Base-by-base conservation (phyloP, 306 rosid species). In the Hippophae rhamnoides region DNA sequence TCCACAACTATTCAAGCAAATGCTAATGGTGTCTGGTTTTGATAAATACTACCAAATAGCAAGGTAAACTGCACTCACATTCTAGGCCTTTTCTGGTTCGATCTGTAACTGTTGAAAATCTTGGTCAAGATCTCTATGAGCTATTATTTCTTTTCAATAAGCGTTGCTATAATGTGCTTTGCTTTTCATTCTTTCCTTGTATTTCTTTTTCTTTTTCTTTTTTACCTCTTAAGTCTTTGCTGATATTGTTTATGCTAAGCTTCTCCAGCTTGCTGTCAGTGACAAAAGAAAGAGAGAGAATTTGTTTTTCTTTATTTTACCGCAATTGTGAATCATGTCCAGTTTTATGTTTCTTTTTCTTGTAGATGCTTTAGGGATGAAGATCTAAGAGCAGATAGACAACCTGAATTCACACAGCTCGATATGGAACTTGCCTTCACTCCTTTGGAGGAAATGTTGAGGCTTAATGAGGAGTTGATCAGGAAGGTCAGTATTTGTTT, bases 371-470 rank as follows among this genome's bases (percentile, higher is more conserved):
- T 92, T 57, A 86, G 95, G n/a, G 95, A 92, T 78, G 98, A 92
- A 83, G 96, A 92, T 77, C 75, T 87, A 57, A 78, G 98, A 77
- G 95, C 98, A 55, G 98, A 92, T 58, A 81, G 98, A 70, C 96
- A 92, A 62, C 98, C 98, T 25, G 98, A 92, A 69, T 92, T 92
- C 77, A 92, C 96, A 11, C 98, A 87, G 76, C 87, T 92, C 51
- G 99, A 92, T 85, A 85, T 92, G 87, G 99, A 92, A 70, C 72
- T 92, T 74, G 89, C 96, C 62, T 92, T 92, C 71, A 85, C 93
- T 60, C 90, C 99, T 63, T 78, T 83, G 56, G 99, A 88, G 74
- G 88, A 85, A 74, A 85, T 92, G 93, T 67, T 87, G 79, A 69
- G 46, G 27, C 95, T 92, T 61, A 92, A 92, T 78, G 96, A 92